Evolutionary conservation across 768 basidiomycete genomes (phyloP).

Genomic region (Kwoniella sp.): DNA sequence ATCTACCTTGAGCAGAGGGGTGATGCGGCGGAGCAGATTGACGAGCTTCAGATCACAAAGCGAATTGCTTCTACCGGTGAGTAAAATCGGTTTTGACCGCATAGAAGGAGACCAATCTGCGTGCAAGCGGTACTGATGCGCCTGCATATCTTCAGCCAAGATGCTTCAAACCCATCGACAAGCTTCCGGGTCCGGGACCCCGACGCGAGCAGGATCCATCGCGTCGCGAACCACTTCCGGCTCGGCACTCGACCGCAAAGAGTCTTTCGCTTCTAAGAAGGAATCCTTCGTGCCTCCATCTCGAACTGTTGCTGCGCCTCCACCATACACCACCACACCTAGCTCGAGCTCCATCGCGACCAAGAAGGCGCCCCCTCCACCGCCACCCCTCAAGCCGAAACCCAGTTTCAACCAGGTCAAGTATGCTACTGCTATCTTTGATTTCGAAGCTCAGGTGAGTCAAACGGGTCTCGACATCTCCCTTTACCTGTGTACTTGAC

Average conservation of each 20-base stretch:
- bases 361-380: slow-evolving; percentile 85
- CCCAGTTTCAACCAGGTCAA: slow-evolving; percentile 69
- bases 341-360: slow-evolving; percentile 42
- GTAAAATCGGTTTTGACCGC: slow-evolving; percentile 47
- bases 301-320: slow-evolving; percentile 56
- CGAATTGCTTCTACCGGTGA: slow-evolving; percentile 80
- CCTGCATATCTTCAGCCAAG: slow-evolving; percentile 36
- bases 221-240: slow-evolving; percentile 32
- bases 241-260: slow-evolving; percentile 58
- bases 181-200: slow-evolving; percentile 27
- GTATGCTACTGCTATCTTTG: slow-evolving; percentile 91
- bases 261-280: slow-evolving; percentile 50
- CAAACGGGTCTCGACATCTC: not conserved
- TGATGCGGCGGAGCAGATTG: slow-evolving; percentile 77
- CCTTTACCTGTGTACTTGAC: not conserved
- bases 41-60: slow-evolving; percentile 78
- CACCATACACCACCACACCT: slow-evolving; percentile 60
- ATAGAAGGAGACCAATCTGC: no score
- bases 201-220: slow-evolving; percentile 24
- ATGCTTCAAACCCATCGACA: slow-evolving; percentile 51
- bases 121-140: not conserved
- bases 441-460: slow-evolving; percentile 83
- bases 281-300: slow-evolving; percentile 33
- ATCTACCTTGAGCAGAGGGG: slow-evolving; percentile 82
- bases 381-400: slow-evolving; percentile 86